Conservation (phyloP, 2,329 filamentous ascomycete genomes). For the Xylaria sp. region DNA sequence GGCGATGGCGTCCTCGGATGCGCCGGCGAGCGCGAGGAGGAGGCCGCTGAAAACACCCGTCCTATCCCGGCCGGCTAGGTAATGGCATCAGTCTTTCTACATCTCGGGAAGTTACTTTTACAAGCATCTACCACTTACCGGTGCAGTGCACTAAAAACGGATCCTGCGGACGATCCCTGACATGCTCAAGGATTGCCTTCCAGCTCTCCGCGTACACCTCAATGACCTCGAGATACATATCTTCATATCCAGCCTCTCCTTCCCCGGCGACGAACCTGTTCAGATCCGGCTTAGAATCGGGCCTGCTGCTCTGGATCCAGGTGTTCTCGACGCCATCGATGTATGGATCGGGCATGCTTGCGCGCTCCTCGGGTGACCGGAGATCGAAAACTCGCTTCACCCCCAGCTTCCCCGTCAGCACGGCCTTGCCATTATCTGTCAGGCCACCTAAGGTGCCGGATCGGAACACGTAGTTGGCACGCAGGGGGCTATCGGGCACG, state of each 20-base stretch:
- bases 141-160: constrained; percentile 66
- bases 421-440: constrained; percentile 52
- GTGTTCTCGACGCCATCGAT: constrained; percentile 56
- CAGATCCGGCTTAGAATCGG: constrained; percentile 54
- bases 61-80: constrained; percentile 63
- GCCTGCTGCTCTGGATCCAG: constrained; percentile 54
- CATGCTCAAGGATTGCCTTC: constrained; percentile 59
- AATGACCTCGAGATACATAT: constrained; percentile 61
- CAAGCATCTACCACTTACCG: constrained; percentile 52
- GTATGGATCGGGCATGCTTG: constrained; percentile 55
- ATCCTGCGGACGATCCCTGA: constrained; percentile 58
- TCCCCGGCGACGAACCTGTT: constrained; percentile 57
- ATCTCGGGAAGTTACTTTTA: not conserved
- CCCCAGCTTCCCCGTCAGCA: constrained; percentile 52
- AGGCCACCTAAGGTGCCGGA: constrained; percentile 57
- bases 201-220: constrained; percentile 57
- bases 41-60: constrained; percentile 64
- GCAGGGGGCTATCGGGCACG: constrained; percentile 56
- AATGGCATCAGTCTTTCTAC: not conserved
- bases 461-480: constrained; percentile 58
- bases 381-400: constrained; percentile 64
- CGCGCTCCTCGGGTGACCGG: constrained; percentile 59
- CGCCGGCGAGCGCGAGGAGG: constrained; percentile 62
- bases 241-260: constrained; percentile 58
- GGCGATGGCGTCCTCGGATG: constrained; percentile 54